Evolutionary conservation across 805 yeast species (phyloP).

Genomic region (Lipomyces yamadae): DNA sequence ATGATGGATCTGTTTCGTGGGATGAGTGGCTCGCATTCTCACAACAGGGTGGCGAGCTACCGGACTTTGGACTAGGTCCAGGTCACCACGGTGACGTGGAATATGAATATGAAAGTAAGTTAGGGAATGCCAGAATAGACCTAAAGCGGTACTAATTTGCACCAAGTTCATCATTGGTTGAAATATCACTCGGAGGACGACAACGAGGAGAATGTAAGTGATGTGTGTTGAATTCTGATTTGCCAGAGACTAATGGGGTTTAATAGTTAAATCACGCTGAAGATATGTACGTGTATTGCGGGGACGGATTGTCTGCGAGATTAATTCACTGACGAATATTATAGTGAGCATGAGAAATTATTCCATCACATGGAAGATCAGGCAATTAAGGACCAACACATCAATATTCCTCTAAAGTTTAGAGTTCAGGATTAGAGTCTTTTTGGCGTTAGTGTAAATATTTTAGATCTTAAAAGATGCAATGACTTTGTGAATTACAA

Average conservation of each 20-base stretch:
- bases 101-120: conserved; percentile 73
- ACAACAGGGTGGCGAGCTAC: conserved; percentile 69
- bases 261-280: conserved; percentile 19
- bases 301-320: background rate
- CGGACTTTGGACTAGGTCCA: conserved; percentile 91
- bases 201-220: conserved; percentile 30
- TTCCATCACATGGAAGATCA: conserved; percentile 36
- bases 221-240: background rate
- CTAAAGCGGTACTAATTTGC: conserved; percentile 40
- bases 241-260: background rate
- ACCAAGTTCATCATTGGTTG: conserved; percentile 91
- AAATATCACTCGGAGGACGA: conserved; percentile 50
- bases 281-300: conserved; percentile 15
- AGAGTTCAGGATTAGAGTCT: conserved; percentile 21
- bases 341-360: conserved; percentile 32
- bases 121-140: background rate
- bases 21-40: conserved; percentile 74
- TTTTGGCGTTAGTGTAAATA: background rate
- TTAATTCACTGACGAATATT: background rate
- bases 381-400: conserved; percentile 25
- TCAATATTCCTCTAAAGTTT: conserved; percentile 33
- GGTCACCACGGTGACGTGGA: conserved; percentile 96
- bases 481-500: background rate
- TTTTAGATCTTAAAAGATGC: background rate
- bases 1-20: conserved; percentile 65